phyloP scores from a whole-genome alignment of 805 yeast species.

The Lachancea nothofagi region DNA sequence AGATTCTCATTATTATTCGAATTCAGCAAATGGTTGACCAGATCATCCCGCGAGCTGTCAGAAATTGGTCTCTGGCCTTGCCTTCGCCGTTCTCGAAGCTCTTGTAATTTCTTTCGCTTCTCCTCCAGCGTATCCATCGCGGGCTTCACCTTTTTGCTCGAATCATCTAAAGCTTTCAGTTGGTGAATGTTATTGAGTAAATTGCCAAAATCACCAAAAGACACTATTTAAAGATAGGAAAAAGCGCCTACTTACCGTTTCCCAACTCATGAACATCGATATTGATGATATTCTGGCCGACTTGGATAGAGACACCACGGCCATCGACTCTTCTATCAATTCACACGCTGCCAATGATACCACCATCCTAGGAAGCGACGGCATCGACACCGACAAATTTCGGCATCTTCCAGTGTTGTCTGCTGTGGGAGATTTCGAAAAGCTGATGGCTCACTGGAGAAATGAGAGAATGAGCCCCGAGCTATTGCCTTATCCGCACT shows the following conservation, averaged over 20 bases:
- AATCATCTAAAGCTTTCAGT: neutral
- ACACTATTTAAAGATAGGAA: neutral
- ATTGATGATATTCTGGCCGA: constrained; percentile 68
- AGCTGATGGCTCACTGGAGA: constrained; percentile 63
- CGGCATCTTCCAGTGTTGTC: constrained; percentile 12
- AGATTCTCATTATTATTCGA: constrained; percentile 1
- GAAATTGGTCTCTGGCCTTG: constrained; percentile 18
- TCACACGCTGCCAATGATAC: constrained; percentile 18
- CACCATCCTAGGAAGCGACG: constrained; percentile 16
- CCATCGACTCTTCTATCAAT: constrained; percentile 22
- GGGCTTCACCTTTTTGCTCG: constrained; percentile 23
- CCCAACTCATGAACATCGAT: constrained; percentile 40
- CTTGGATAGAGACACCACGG: constrained; percentile 46
- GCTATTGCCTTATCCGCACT: constrained; percentile 65
- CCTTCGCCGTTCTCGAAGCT: constrained; percentile 45
- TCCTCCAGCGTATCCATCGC: constrained; percentile 38
- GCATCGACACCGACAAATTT: neutral
- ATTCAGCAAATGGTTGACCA: constrained; percentile 13
- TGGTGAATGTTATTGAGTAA: too few relatives aligned
- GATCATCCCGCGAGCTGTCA: constrained; percentile 1
- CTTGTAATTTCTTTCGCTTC: constrained; percentile 45
- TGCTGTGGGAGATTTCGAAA: constrained; percentile 23
- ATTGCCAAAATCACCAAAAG: neutral
- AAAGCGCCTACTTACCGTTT: neutral
- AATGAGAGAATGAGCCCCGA: constrained; percentile 86